Conservation (phyloP, 2,329 filamentous ascomycete genomes). For the Calcarisporium arbuscula region DNA sequence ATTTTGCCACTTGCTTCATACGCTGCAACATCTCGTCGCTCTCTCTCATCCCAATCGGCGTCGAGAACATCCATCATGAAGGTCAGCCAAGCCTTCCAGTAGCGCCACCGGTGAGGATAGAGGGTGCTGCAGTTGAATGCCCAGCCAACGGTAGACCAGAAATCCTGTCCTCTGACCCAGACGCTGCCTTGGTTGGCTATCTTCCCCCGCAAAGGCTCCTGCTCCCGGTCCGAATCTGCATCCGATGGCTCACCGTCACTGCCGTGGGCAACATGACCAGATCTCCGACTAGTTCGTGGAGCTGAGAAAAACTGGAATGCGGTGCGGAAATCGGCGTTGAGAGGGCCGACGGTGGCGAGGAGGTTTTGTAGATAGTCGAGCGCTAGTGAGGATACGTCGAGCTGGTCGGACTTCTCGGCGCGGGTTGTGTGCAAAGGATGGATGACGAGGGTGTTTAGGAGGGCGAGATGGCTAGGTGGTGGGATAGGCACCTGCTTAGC, state of each 20-base stretch:
- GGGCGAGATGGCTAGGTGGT: conserved; percentile 64
- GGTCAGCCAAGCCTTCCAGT: conserved; percentile 75
- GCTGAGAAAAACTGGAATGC: conserved; percentile 61
- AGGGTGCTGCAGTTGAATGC: conserved; percentile 80
- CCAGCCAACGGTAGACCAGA: conserved; percentile 89
- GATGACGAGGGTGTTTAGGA: conserved; percentile 75
- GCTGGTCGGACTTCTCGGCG: conserved; percentile 52
- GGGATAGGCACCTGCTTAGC: conserved; percentile 54
- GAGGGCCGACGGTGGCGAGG: conserved; percentile 57
- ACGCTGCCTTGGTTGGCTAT: conserved; percentile 61
- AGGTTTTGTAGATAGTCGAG: conserved; percentile 65
- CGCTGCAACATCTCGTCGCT: conserved; percentile 38
- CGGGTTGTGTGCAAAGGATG: conserved; percentile 76
- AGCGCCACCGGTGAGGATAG: conserved; percentile 68
- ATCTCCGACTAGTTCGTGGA: conserved; percentile 21
- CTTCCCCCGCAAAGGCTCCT: conserved; percentile 47
- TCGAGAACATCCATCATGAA: conserved; percentile 75
- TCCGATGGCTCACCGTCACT: conserved; percentile 33
- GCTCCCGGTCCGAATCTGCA: conserved; percentile 37
- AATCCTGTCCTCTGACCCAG: conserved; percentile 73
- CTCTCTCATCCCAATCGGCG: conserved; percentile 57
- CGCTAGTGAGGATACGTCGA: conserved; percentile 59
- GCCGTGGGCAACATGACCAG: conserved; percentile 32
- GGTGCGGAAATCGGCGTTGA: conserved; percentile 61
- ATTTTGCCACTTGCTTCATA: conserved; percentile 14